These are phyloP conservation scores for Fusarium sp. DNA, from an alignment of 2,329 filamentous ascomycete genomes.

Conservation along the genomic window DNA sequence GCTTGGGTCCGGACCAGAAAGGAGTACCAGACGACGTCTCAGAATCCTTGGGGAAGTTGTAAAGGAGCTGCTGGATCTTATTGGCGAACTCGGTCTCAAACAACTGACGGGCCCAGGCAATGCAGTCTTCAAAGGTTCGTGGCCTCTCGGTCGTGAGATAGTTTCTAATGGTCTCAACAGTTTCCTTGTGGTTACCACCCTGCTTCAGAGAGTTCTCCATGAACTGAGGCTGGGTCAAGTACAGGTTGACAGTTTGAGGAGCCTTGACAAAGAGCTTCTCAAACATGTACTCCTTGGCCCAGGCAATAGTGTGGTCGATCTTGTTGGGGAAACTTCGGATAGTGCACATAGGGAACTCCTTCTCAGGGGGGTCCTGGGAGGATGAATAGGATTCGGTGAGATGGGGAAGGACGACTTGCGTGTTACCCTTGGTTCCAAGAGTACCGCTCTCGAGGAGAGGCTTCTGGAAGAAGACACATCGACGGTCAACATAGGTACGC, in stretches of 20 bases:
- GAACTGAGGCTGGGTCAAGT: constrained; percentile 92
- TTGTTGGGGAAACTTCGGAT: constrained; percentile 97
- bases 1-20: constrained; percentile 99
- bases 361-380: constrained; percentile 96
- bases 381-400: constrained; percentile 95
- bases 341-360: constrained; percentile 99
- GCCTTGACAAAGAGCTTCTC: constrained; percentile 94
- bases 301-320: constrained; percentile 98
- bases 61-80: constrained; percentile 92
- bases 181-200: constrained; percentile 94
- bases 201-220: constrained; percentile 89
- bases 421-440: constrained; percentile 98
- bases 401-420: constrained; percentile 90
- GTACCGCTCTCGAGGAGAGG: constrained; percentile 96
- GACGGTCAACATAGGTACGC: constrained; percentile 93
- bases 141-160: constrained; percentile 94
- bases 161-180: constrained; percentile 88
- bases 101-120: constrained; percentile 91
- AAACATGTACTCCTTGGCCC: constrained; percentile 92
- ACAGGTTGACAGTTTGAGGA: constrained; percentile 93
- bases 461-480: constrained; percentile 99
- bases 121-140: constrained; percentile 93
- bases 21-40: constrained; percentile 87
- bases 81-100: constrained; percentile 99
- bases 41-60: constrained; percentile 97